Conservation (phyloP, 2,329 filamentous ascomycete genomes). For the Elsinoe perseae region DNA sequence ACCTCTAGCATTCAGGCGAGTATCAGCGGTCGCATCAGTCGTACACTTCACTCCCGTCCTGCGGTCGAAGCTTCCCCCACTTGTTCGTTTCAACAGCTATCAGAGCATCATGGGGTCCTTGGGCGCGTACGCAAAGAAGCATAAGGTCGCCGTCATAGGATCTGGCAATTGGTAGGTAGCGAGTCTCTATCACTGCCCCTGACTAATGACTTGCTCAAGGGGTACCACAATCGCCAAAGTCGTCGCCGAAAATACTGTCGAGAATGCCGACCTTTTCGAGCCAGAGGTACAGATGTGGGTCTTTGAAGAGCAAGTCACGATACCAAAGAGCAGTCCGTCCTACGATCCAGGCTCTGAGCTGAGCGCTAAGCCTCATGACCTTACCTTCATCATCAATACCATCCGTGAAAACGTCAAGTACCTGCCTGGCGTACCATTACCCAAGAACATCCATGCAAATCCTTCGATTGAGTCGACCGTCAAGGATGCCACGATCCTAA, state of each 20-base stretch:
- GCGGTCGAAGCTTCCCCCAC: not conserved
- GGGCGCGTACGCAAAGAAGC: slow-evolving; percentile 56
- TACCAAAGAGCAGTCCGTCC: slow-evolving; percentile 64
- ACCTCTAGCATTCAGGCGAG: not conserved
- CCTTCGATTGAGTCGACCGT: slow-evolving; percentile 73
- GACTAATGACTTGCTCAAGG: slow-evolving; percentile 44
- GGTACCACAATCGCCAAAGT: slow-evolving; percentile 97
- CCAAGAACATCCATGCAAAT: slow-evolving; percentile 75
- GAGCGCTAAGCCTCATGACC: slow-evolving; percentile 66
- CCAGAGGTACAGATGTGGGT: slow-evolving; percentile 97
- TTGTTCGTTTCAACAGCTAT: not conserved
- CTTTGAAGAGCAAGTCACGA: slow-evolving; percentile 79
- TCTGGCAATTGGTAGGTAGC: slow-evolving; percentile 81
- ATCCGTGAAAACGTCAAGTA: slow-evolving; percentile 98
- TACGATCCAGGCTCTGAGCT: slow-evolving; percentile 55
- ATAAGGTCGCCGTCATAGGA: slow-evolving; percentile 89
- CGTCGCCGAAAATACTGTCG: slow-evolving; percentile 80
- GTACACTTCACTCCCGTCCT: not conserved
- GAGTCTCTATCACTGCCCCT: slow-evolving; percentile 10
- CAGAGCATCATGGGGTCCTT: slow-evolving; percentile 39
- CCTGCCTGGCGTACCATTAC: slow-evolving; percentile 78
- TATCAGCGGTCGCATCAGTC: not conserved
- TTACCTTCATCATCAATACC: slow-evolving; percentile 84
- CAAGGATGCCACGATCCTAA: slow-evolving; percentile 73
- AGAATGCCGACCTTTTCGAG: slow-evolving; percentile 74